Conservation (phyloP, 2,329 filamentous ascomycete genomes). For the Coniochaeta sp. region DNA sequence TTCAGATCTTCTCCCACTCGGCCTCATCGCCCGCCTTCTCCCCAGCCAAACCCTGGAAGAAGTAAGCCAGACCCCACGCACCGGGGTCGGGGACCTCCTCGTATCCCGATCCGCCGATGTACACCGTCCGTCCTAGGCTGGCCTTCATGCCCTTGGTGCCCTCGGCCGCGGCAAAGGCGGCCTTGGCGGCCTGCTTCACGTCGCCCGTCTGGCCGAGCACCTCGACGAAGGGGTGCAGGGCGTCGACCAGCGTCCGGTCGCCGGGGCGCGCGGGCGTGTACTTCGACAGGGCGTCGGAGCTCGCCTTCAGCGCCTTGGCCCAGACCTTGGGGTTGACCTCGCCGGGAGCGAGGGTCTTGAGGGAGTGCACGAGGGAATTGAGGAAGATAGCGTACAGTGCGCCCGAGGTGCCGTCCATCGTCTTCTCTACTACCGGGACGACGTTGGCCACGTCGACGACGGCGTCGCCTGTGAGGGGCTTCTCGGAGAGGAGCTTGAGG, state of each 20-base stretch:
- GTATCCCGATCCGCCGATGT: conserved; percentile 70
- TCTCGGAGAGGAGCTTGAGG: conserved; percentile 39
- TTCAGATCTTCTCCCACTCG: conserved; percentile 25
- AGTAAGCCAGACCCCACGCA: conserved; percentile 66
- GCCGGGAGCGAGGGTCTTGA: conserved; percentile 35
- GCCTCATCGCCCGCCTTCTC: conserved; percentile 34
- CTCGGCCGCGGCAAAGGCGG: conserved; percentile 68
- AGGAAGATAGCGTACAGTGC: conserved; percentile 75
- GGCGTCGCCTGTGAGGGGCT: conserved; percentile 41
- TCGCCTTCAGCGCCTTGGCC: conserved; percentile 63
- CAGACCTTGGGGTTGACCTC: conserved; percentile 34
- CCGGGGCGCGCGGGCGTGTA: conserved; percentile 89
- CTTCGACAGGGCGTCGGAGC: conserved; percentile 62
- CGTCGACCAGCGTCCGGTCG: conserved; percentile 86
- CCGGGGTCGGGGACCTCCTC: conserved; percentile 64
- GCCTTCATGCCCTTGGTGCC: conserved; percentile 89
- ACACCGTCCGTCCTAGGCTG: conserved; percentile 75
- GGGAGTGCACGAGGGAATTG: conserved; percentile 68
- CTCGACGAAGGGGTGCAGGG: conserved; percentile 80
- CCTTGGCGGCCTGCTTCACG: conserved; percentile 65
- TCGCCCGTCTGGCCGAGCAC: conserved; percentile 58
- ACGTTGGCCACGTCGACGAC: conserved; percentile 46
- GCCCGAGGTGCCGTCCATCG: conserved; percentile 57
- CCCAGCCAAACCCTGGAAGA: conserved; percentile 70
- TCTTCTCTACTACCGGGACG: conserved; percentile 46